Base-by-base conservation (phyloP, 805 yeast genomes). In the Ogataea glucozyma region DNA sequence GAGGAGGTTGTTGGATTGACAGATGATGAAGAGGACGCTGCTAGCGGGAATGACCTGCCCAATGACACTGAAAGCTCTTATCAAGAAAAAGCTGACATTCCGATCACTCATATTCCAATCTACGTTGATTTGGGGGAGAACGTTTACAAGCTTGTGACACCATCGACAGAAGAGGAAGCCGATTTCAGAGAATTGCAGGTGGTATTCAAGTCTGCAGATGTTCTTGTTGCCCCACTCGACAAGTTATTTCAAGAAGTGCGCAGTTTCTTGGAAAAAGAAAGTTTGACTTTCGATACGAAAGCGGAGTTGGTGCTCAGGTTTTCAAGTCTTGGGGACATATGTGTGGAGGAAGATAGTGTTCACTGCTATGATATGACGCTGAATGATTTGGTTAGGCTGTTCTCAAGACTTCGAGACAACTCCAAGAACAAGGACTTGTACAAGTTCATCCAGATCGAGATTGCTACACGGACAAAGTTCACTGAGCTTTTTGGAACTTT, bases 121-220 rank as follows among this genome's bases (percentile, higher is more conserved):
- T 62, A 60, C 36, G 44, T 62, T 13, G 65, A 62, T 32, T 39
- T 57, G 10, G 61, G 62, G 17, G 53, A 48, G 6, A 53, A 53
- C 20, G 55, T 62, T 11, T 53, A 51, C 41, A 61, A 60, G 38
- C 36, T 62, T 11, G 47, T 53, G 21, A 40, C 45, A 6, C 61
- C 64, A 1, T 21, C 43, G 0, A 37, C 33, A 9, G 33, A 43
- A 9, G 62, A 60, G 39, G 62, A 58, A 20, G 38, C 53, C 12
- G 55, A 53, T 49, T 61, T 54, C 40, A 41, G 32, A 44, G 60
- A 47, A 16, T 44, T 52, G 24, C 51, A 47, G 12, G 49, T 48
- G 10, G 41, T 62, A 14, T 61, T 57, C 26, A 44, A 32, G 2
- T 26, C 50, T 2, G 30, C 42, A 5, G 44, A 49, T 9, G 43